Evolutionary conservation across 2,329 filamentous ascomycete species (phyloP), one percentile per base, ranked within the genome.

Genomic region (Penicillium sp.): DNA sequence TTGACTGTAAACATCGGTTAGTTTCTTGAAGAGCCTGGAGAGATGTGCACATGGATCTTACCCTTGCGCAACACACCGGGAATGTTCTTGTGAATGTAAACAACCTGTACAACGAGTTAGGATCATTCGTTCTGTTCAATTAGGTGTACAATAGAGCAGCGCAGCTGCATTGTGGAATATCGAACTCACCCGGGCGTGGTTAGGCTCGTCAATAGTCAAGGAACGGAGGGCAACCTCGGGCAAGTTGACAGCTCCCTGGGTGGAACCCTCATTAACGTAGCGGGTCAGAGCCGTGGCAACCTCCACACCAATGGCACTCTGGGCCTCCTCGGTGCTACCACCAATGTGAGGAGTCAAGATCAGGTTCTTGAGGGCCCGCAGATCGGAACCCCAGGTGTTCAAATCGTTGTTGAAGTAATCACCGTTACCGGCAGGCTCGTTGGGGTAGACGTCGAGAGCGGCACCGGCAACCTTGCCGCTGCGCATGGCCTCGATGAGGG

Each of bases 281-380:
- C 91, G 88, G 58, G 96, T 90, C 54, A 99, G 82, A 42, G 93
- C 90, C 50, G 95, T 89, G 64, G 86, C 88, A 59, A 99, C 95
- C 82, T 99, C 95, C 45, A 96, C 85, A 68, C 95, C 95, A 74
- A 99, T 99, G 15, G 95, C 94, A 59, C 91, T 89, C 80, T 99
- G 95, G 5, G 95, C 95, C 79, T 99, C 95, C 79, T 99, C 95
- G 0, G 95, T 99, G 78, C 92, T 96, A 57, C 95, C 95, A 69
- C 95, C 95, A 72, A 99, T 98, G 76, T 99, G 95, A 22, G 95
- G 95, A 1, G 94, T 96, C 52, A 99, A 83, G 68, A 99, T 96
- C 67, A 99, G 83, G 80, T 99, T 99, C 79, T 89, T 95, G 61
- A 98, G 82, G 54, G 85, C 85, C 55, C 91, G 87, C 50, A 99